Evolutionary conservation across 2,329 filamentous ascomycete species (phyloP), one percentile per base, ranked within the genome.

Genomic region (Hymenoscyphus fructigenus): DNA sequence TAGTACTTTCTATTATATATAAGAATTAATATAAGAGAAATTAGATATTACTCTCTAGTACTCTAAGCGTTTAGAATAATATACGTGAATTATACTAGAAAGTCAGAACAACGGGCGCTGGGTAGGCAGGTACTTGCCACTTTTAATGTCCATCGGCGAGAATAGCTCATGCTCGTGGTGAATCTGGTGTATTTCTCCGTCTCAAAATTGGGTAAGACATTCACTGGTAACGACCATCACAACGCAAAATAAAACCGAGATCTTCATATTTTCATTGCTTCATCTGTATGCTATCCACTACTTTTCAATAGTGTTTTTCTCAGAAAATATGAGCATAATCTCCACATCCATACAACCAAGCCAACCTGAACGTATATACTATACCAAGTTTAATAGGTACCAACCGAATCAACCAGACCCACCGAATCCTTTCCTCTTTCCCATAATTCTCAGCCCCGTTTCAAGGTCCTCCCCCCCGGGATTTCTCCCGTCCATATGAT

Each of bases 181-280:
- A n/a, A 44, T n/a, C 55, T 17, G 9, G 2, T 9, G 15, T 57
- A n/a, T 32, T 7, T 57, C 29, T 32, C 29, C 29, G 9, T 32
- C 29, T 57, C 9, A 12, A 57, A 17, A 28, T 57, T 29, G 55
- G 7, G 9, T n/a, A 26, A 28, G 29, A 56, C 15, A 32, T 28
- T 56, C 15, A 41, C 38, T 41, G 14, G 14, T 3, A 41, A 41
- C 17, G 5, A 41, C 38, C 15, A 17, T 41, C 14, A 41, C 2
- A 44, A 6, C 7, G 6, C 17, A 44, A 44, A 2, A 3, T 7
- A 5, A 50, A 6, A 7, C 9, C 10, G 9, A 50, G 17, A 50
- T 23, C n/a, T 60, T 60, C 38, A 60, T 60, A 32, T 53, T 32
- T 32, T 34, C 38, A 60, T 50, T 50, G 38, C 23, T 17, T 50